Base-by-base conservation (phyloP, 257 asterid species). In the Agastache rugosa region DNA sequence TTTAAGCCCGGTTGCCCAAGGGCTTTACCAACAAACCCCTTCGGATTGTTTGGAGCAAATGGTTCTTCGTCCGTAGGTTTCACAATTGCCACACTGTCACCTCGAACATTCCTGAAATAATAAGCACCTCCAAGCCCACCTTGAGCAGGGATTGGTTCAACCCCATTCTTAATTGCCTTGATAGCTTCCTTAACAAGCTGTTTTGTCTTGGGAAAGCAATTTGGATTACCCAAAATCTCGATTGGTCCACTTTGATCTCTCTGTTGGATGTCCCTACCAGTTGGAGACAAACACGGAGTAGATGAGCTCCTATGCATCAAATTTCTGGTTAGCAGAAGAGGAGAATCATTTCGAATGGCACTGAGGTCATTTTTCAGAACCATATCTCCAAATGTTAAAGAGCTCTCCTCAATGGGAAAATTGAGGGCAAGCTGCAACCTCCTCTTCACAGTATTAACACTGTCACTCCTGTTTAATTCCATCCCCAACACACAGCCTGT, bases 51-150 rank as follows among this genome's bases (percentile, higher is more conserved):
- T 0, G 99, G 99, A 11, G 99, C 99, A 74, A 87, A 94, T 2
- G 99, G 99, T 41, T 94, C 99, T 77, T 94, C 99, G 58, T 94
- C 99, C 0, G 97, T 94, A 41, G 99, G 99, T 90, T 94, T 94
- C 78, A 94, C 99, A 62, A 94, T 90, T 62, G 97, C 97, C 45
- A 94, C 96, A 80, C 85, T 84, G 83, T 90, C 97, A 17, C 99
- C 99, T 65, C 92, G 72, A 63, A 68, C 82, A 77, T 94, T 90
- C 78, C 96, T 77, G 71, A 94, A 94, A 80, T 80, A 94, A 64
- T 94, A 94, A 0, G 98, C 99, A 16, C 99, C 99, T 54, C 99
- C 99, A 70, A 94, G 97, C 76, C 99, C 99, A 70, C 97, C 59
- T 37, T 85, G 86, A 45, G 88, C 95, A 6, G 90, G 96, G 64